Base-by-base conservation (phyloP, 2,329 filamentous ascomycete species). In the Chaetothyriales sp. region DNA sequence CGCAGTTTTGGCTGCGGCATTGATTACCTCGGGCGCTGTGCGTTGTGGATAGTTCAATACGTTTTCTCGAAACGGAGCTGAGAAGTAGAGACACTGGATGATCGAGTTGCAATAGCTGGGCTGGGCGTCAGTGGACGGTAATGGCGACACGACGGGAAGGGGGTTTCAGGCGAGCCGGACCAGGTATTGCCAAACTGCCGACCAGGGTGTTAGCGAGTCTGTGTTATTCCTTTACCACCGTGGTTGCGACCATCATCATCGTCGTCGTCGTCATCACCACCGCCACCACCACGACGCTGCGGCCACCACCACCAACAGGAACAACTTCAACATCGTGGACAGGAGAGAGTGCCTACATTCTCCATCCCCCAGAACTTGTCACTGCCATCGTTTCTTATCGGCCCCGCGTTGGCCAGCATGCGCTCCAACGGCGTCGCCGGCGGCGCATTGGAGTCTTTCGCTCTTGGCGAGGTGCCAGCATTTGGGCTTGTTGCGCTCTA, bases 301-400 rank as follows among this genome's bases (percentile, higher is more conserved):
- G n/a, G n/a, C n/a, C 22, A 6, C 6, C 22, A 25, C 6, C 22
- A 25, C 22, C 3, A 25, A 3, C 22, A 25, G 43, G 19, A 43
- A 18, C 43, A 18, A 32, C 22, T 5, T 19, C 46, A 20, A 43
- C 39, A 25, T 6, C 22, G 39, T 19, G 47, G 57, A 36, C 39
- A 49, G 49, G 55, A 50, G 54, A 57, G 48, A 74, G 25, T 47
- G 26, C 86, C 70, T 75, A 96, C 90, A 71, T 98, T 98, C 70
- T 98, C 92, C 66, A 96, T 83, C 15, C 92, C 92, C 70, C 93
- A 96, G 72, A 95, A 98, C 72, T 95, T 94, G 72, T 96, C 92
- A 65, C 86, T 95, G 49, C 92, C 92, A 68, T 96, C 89, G 59
- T 77, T 74, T 62, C 87, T 81, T 59, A 93, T 71, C 2, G 89